Evolutionary conservation across 2,329 filamentous ascomycete genomes (phyloP).

Genomic region (Arthrobotrys iridis): DNA sequence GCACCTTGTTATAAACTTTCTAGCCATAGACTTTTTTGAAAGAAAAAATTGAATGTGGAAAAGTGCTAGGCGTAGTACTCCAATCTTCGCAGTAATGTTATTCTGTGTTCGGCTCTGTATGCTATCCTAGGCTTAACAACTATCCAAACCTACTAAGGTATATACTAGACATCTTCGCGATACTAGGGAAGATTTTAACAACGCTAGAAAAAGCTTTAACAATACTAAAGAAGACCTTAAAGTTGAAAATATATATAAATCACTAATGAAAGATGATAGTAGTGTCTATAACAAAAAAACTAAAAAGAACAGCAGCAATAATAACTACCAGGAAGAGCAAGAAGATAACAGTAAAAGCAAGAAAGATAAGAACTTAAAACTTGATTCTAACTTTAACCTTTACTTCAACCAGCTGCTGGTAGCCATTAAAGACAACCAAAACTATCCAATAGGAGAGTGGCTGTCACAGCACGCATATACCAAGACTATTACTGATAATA

Average conservation of each 20-base stretch:
- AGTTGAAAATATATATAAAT: no score
- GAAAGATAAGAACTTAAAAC: neutral
- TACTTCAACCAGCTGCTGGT: neutral
- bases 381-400: neutral
- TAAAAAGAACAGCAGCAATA: neutral
- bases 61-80: neutral
- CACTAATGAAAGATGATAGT: no score
- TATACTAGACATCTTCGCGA: no score
- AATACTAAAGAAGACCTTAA: no score
- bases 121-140: no score
- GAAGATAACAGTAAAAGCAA: neutral
- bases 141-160: no score
- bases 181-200: no score
- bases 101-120: neutral
- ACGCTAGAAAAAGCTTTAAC: no score
- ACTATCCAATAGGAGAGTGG: conserved; percentile 3
- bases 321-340: neutral
- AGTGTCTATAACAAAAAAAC: no score
- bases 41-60: neutral
- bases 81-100: neutral
- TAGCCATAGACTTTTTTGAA: neutral
- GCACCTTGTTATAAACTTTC: conserved; percentile 2
- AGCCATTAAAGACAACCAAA: neutral
- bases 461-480: conserved; percentile 3
- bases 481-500: neutral